phyloP scores from a whole-genome alignment of 129 eudicot species.

The Pulicaria dysenterica region DNA sequence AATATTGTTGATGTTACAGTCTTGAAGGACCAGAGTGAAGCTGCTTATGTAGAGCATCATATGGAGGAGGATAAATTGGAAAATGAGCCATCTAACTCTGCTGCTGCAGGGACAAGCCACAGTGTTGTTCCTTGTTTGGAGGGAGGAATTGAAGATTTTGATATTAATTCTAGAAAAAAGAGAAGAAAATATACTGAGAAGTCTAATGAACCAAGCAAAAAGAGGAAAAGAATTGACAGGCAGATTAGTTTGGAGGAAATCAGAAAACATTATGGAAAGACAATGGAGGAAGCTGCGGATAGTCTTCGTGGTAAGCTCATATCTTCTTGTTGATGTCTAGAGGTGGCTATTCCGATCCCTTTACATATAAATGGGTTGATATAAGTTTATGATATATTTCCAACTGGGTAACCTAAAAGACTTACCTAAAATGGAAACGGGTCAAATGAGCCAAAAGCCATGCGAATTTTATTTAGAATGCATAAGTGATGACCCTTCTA shows the following conservation, averaged over 20 bases:
- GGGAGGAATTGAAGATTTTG: slow-evolving; percentile 8
- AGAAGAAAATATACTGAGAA: background rate
- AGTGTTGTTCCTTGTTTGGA: slow-evolving; percentile 1
- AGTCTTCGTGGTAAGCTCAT: slow-evolving; percentile 15
- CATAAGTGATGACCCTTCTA: background rate
- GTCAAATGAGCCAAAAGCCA: background rate
- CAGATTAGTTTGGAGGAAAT: slow-evolving; percentile 12
- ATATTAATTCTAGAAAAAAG: background rate
- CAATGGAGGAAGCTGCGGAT: slow-evolving; percentile 23
- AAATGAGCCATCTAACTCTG: background rate
- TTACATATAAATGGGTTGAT: background rate
- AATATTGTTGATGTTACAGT: background rate
- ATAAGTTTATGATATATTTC: background rate
- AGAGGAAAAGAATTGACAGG: background rate
- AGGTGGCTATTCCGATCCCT: background rate
- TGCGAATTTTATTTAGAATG: background rate
- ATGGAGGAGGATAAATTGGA: slow-evolving; percentile 4
- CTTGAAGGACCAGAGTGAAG: background rate
- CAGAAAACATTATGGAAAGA: background rate
- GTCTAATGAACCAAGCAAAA: background rate
- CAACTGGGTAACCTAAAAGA: background rate
- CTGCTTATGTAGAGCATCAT: background rate
- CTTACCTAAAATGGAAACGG: background rate
- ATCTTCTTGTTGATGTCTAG: background rate
- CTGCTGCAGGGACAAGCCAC: slow-evolving; percentile 12